Conservation (phyloP, 768 basidiomycete genomes). For the Lentinula guzmanii region DNA sequence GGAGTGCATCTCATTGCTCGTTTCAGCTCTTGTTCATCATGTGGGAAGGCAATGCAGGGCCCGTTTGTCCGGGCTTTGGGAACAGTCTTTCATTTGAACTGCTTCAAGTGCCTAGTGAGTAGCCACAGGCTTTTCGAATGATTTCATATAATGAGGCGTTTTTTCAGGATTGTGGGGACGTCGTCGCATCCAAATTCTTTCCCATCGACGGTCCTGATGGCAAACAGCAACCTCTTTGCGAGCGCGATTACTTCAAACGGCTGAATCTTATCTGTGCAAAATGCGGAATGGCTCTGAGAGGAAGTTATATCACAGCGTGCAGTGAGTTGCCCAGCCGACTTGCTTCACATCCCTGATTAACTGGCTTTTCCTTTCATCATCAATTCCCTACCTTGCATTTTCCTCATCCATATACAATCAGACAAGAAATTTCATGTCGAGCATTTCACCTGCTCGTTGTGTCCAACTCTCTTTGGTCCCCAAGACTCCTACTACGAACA, state of each 20-base stretch:
- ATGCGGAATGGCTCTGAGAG: constrained; percentile 89
- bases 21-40: constrained; percentile 66
- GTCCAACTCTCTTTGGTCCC: constrained; percentile 92
- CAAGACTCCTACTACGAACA: constrained; percentile 99
- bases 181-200: constrained; percentile 98
- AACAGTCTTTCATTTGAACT: constrained; percentile 93
- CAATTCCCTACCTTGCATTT: neutral
- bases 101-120: constrained; percentile 95
- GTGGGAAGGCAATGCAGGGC: constrained; percentile 81
- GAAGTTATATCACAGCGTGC: constrained; percentile 99
- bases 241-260: constrained; percentile 95
- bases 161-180: constrained; percentile 85
- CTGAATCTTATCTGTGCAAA: constrained; percentile 95
- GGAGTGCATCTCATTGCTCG: constrained; percentile 9
- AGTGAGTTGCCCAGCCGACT: constrained; percentile 47
- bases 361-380: neutral
- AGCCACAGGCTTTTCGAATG: constrained; percentile 6
- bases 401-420: constrained; percentile 21
- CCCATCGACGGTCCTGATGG: constrained; percentile 91
- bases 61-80: constrained; percentile 95
- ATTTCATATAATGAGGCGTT: constrained; percentile 9
- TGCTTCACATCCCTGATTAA: constrained; percentile 9
- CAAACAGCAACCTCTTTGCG: constrained; percentile 92
- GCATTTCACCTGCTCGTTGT: constrained; percentile 97
- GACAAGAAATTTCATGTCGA: constrained; percentile 99